Evolutionary conservation across 257 asterid genomes (phyloP), one percentile per base, ranked within the genome.

Genomic region (Rhazya stricta): DNA sequence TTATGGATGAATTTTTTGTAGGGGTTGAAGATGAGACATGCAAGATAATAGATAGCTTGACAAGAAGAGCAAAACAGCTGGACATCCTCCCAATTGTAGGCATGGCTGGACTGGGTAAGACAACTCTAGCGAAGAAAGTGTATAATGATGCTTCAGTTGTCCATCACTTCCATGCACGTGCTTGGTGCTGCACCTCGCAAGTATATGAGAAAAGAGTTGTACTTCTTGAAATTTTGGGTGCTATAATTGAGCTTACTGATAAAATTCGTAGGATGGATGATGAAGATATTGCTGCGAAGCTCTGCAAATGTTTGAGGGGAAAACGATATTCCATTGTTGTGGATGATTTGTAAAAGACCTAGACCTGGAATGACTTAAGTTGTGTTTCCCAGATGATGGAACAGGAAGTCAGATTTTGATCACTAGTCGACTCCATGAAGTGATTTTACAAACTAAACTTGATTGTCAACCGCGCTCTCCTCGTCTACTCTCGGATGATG

Each of bases 401-500:
- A 37, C 65, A 0, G 56, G 68, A n/a, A 75, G 79, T 36, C 65
- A 42, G 53, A 34, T 75, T 42, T 10, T 66, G 18, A 13, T 76
- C 27, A 76, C 74, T 2, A 53, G 74, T 0, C 34, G 43, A 39
- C 1, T 46, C 51, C 2, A 21, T 37, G 8, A 75, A 34, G 67
- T 75, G 2, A 73, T 73, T 11, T 4, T 21, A 4, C 41, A 67
- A 43, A 32, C 43, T 0, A 67, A 21, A n/a, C 16, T 1, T 41
- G 6, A 27, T 0, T 32, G 67, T 36, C 21, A 21, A 16, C 74
- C 69, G 3, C 42, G 50, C n/a, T 2, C 0, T 5, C 53, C 67
- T 7, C 51, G 74, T 41, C 50, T 76, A 23, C 68, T 76, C 25
- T 48, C 32, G 4, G 29, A 25, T 9, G 68, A 39, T 13, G 73